These are phyloP conservation scores for Trichomonascaceae sp. DNA, from an alignment of 1,139 yeast genomes.

Conservation along the genomic window DNA sequence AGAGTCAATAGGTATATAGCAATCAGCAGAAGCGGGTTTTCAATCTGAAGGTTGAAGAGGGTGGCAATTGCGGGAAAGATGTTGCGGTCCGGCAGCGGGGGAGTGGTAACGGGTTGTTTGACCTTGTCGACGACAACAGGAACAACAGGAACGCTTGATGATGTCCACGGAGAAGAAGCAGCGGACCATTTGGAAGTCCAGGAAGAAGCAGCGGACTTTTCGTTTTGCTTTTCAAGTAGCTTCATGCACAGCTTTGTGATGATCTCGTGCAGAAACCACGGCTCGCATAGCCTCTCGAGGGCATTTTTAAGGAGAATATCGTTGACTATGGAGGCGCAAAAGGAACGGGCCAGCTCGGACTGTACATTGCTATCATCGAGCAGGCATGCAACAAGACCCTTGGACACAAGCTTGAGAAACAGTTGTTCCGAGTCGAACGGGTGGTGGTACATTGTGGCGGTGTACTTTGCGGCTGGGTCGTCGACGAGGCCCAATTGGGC, in stretches of 20 bases:
- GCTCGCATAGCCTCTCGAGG: conserved; percentile 32
- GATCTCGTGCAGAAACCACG: conserved; percentile 33
- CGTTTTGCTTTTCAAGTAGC: conserved; percentile 1
- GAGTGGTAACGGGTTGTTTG: not conserved
- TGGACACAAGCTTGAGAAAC: conserved; percentile 26
- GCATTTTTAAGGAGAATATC: conserved; percentile 30
- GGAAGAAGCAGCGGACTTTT: not conserved
- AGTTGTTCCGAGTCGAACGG: conserved; percentile 29
- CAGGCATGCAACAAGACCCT: conserved; percentile 23
- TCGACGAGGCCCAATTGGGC: conserved; percentile 13
- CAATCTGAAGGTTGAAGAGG: not conserved
- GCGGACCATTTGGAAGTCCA: not conserved
- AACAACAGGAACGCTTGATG: too few species aligned
- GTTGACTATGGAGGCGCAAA: conserved; percentile 29
- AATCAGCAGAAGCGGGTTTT: not conserved
- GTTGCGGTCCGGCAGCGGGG: not conserved
- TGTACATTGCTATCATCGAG: conserved; percentile 29
- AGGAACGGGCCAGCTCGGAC: conserved; percentile 28
- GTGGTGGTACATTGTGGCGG: conserved; percentile 33
- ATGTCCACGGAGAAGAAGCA: not conserved
- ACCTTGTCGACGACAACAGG: not conserved
- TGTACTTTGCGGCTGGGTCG: conserved; percentile 22
- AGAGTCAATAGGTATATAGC: not conserved
- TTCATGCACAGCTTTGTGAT: conserved; percentile 19
- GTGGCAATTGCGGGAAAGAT: not conserved